Evolutionary conservation across 2,329 filamentous ascomycete genomes (phyloP).

Genomic region (Colletotrichum godetiae): DNA sequence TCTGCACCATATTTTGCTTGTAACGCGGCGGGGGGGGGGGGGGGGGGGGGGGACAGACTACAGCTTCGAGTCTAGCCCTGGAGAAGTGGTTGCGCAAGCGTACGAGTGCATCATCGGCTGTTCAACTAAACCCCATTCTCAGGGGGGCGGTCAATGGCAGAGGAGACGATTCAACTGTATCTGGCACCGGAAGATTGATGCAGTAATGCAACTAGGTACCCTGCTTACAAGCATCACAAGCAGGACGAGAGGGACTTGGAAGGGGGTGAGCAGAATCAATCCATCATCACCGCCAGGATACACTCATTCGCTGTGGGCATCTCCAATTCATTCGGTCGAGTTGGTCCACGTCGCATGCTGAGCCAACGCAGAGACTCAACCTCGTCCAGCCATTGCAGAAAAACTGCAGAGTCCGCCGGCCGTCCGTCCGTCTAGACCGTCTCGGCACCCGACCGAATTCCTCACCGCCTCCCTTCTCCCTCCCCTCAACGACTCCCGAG

Average conservation of each 20-base stretch:
- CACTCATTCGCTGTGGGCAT: too few relatives aligned
- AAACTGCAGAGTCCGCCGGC: background rate
- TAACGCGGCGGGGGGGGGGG: background rate
- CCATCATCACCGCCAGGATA: conserved; percentile 3
- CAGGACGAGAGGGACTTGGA: background rate
- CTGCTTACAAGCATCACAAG: background rate
- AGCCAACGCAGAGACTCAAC: conserved; percentile 13
- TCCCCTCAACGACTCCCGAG: conserved; percentile 8
- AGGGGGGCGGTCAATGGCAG: conserved; percentile 5
- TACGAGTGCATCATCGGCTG: background rate
- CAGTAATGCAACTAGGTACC: background rate
- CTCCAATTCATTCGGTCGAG: background rate
- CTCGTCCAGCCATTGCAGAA: conserved; percentile 3
- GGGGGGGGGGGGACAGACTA: background rate
- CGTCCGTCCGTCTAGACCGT: conserved; percentile 7
- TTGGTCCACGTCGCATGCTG: conserved; percentile 6
- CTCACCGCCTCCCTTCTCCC: conserved; percentile 29
- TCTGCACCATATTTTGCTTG: conserved; percentile 18
- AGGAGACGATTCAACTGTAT: background rate
- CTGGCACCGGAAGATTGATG: background rate
- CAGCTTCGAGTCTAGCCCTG: conserved; percentile 11
- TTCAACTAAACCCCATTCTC: background rate
- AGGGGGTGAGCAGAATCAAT: background rate
- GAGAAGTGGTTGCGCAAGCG: background rate
- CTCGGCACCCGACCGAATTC: conserved; percentile 21